Base-by-base conservation (phyloP, 768 basidiomycete species). In the Pleurotus sapidus region DNA sequence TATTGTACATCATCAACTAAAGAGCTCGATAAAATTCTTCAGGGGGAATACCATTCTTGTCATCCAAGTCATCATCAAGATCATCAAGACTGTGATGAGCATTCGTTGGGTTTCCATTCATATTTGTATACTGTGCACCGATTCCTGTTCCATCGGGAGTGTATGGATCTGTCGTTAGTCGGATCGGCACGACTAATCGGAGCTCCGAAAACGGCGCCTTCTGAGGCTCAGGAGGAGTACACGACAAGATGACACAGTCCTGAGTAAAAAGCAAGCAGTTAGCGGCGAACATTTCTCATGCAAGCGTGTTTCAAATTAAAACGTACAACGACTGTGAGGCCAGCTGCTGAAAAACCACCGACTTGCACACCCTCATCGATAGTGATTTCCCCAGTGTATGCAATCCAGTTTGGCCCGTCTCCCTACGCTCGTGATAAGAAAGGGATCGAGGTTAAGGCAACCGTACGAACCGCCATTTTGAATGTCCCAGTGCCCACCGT, bases 171-270 rank as follows among this genome's bases (percentile, higher is more conserved):
- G 89, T 90, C 5, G 81, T 79, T 8, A 91, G 71, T 11, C 81
- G 80, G 17, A 91, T 71, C 4, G 87, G 87, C n/a, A 90, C 73
- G 15, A 81, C 75, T 55, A 79, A 76, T 8, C 88, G 81, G 43
- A 88, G 68, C 46, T 88, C 86, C 45, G 65, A 68, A 67, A 90
- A 88, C 0, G 81, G 74, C 1, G 80, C 74, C 62, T 81, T 83
- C 15, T 66, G 63, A 15, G 77, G 75, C 57, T 89, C 84, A 9
- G 78, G 76, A 3, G 89, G 86, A 0, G 72, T 75, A 67, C 87
- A 74, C 1, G 83, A 80, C 18, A 91, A 68, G 15, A 90, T 74
- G 50, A 91, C 69, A 65, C 75, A 88, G 62, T 91, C 89, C 88
- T 90, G 56, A 27, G 62, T 37, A 17, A 49, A 40, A 18, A 30